A percentile compares a stretch with the other conserved stretches of the same genome.
Conservation (phyloP, 148 eudicot genomes). For the Beta vulgaris region DNA sequence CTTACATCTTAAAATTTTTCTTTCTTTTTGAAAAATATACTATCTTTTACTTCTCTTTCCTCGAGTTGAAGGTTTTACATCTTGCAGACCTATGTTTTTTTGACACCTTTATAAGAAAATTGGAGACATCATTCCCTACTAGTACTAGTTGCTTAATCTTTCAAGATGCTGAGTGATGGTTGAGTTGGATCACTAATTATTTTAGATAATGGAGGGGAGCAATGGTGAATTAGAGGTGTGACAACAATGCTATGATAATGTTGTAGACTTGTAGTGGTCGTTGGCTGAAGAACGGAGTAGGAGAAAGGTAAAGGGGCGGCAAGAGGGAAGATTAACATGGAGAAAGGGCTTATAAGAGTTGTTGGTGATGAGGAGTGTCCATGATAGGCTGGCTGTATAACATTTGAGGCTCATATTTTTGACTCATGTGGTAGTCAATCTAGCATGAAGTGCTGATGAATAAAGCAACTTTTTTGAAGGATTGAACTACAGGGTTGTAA, state of each 20-base stretch:
- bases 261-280: not conserved
- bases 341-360: not conserved
- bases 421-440: not conserved
- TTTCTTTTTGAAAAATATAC: too few species aligned
- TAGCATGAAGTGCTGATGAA: not conserved
- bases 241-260: not conserved
- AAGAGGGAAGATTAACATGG: not conserved
- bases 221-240: too few species aligned
- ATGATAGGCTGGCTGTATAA: not conserved
- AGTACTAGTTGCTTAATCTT: not conserved
- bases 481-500: not conserved
- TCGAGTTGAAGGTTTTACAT: not conserved
- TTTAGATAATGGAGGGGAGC: too few species aligned
- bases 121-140: not conserved
- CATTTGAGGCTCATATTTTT: not conserved
- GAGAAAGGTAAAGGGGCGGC: not conserved
- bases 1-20: too few species aligned
- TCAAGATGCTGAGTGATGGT: too few species aligned
- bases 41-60: too few species aligned
- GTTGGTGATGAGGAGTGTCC: not conserved
- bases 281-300: not conserved
- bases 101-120: too few species aligned
- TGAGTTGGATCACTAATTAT: too few species aligned
- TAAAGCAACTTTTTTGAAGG: not conserved
- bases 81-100: not conserved